These are phyloP conservation scores for Fraxinus nigra DNA, from an alignment of 305 asterid species.

Conservation along the genomic window DNA sequence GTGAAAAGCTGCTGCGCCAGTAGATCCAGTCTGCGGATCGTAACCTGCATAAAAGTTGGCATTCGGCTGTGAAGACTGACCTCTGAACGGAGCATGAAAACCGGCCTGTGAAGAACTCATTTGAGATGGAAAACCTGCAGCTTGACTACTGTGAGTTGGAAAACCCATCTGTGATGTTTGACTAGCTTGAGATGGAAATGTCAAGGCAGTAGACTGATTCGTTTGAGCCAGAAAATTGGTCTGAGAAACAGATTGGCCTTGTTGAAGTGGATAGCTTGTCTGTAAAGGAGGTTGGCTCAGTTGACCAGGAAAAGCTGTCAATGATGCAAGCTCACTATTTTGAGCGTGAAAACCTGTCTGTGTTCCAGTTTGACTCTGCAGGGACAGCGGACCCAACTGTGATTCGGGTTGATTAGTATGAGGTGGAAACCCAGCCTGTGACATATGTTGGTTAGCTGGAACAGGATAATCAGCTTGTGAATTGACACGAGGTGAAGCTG, in stretches of 20 bases:
- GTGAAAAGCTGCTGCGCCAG: constrained; percentile 37
- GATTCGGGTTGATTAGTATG: constrained; percentile 12
- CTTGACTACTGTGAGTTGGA: constrained; percentile 49
- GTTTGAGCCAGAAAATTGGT: background rate
- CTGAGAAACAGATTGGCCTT: background rate
- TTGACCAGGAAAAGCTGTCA: constrained; percentile 39
- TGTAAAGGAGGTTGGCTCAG: constrained; percentile 32
- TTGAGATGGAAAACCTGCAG: constrained; percentile 36
- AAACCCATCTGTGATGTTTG: constrained; percentile 43
- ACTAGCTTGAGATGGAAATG: background rate
- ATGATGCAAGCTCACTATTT: constrained; percentile 34
- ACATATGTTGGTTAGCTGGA: background rate
- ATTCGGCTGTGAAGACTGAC: constrained; percentile 37
- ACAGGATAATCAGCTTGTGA: constrained; percentile 37
- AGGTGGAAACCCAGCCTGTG: background rate
- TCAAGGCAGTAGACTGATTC: background rate
- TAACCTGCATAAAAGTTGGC: constrained; percentile 55
- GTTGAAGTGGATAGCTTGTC: constrained; percentile 3
- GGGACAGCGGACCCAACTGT: constrained; percentile 53
- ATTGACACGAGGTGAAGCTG: constrained; percentile 36
- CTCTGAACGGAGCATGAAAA: constrained; percentile 20
- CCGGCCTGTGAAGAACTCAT: constrained; percentile 30
- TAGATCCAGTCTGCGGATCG: constrained; percentile 39
- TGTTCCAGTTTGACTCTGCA: constrained; percentile 37
- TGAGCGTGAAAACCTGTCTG: constrained; percentile 45